Conservation (phyloP, 176 grass and related monocot genomes). For the Oryza meyeriana region DNA sequence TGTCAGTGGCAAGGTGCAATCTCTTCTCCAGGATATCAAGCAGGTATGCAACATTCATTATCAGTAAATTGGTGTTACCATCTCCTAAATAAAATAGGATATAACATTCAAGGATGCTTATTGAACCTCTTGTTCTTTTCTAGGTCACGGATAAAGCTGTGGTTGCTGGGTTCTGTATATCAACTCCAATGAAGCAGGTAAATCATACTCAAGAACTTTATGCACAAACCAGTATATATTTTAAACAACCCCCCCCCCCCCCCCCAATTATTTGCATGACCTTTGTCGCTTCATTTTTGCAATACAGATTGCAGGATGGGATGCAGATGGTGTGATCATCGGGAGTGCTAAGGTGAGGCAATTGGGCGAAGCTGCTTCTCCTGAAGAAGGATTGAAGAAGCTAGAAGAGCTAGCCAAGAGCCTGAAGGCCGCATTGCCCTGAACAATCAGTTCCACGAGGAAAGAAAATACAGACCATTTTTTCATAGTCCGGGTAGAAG, state of each 20-base stretch:
- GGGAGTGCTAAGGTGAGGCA: slow-evolving; percentile 88
- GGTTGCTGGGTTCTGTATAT: slow-evolving; percentile 94
- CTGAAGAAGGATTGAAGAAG: slow-evolving; percentile 86
- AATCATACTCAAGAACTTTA: slow-evolving; percentile 2
- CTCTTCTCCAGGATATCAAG: slow-evolving; percentile 95
- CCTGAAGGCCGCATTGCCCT: slow-evolving; percentile 76
- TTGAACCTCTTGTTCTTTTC: slow-evolving; percentile 20
- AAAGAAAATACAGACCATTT: neutral
- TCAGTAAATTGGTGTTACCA: neutral
- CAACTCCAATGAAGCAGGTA: slow-evolving; percentile 87
- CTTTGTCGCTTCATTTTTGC: neutral
- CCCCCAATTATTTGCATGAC: neutral
- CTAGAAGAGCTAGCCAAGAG: slow-evolving; percentile 70
- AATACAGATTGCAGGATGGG: slow-evolving; percentile 73
- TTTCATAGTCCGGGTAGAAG: slow-evolving; percentile 7
- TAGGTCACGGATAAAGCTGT: slow-evolving; percentile 91
- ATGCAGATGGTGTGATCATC: slow-evolving; percentile 88
- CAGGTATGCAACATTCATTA: slow-evolving; percentile 43
- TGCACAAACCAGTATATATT: slow-evolving; percentile 1
- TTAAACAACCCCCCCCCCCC: no score
- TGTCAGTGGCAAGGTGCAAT: slow-evolving; percentile 69
- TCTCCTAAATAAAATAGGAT: neutral
- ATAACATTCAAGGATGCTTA: slow-evolving; percentile 1
- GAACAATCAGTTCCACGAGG: slow-evolving; percentile 28
- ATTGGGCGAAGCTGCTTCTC: slow-evolving; percentile 63